A percentile compares a stretch with the other conserved stretches of the same genome.
Evolutionary conservation across 768 basidiomycete genomes (phyloP).

Genomic region (Mycena indigotica): DNA sequence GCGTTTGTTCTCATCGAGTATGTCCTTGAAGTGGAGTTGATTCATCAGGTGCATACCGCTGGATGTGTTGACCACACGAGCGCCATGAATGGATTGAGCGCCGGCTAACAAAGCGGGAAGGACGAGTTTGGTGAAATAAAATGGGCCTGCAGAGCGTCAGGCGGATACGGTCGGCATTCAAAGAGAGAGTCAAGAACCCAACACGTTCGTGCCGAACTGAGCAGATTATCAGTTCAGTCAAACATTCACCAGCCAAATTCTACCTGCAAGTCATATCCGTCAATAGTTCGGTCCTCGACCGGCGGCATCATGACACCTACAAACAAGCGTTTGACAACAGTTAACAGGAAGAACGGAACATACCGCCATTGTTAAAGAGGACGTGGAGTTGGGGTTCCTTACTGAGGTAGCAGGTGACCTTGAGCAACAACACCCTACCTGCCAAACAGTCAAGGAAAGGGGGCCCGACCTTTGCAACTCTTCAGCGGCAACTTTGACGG

Average conservation of each 20-base stretch:
- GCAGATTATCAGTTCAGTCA: constrained; percentile 28
- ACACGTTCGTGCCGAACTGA: constrained; percentile 27
- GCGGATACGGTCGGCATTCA: neutral
- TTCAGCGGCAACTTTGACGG: constrained; percentile 36
- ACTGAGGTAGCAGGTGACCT: constrained; percentile 12
- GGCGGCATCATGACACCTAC: constrained; percentile 36
- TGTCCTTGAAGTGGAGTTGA: constrained; percentile 28
- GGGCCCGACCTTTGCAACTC: constrained; percentile 33
- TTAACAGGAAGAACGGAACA: neutral
- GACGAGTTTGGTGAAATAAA: constrained; percentile 31
- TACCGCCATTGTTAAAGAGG: constrained; percentile 35
- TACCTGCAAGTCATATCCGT: constrained; percentile 22
- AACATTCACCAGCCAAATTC: neutral
- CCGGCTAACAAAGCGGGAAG: constrained; percentile 30
- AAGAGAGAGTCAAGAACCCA: constrained; percentile 6
- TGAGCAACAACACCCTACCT: neutral
- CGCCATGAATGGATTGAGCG: constrained; percentile 21
- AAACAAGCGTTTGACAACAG: constrained; percentile 1
- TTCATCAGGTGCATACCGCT: constrained; percentile 18
- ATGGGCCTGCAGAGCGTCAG: constrained; percentile 24
- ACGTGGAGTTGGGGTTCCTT: constrained; percentile 30
- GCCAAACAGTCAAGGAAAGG: neutral
- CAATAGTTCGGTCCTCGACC: constrained; percentile 27
- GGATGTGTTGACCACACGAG: constrained; percentile 36
- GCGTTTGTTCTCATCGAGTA: constrained; percentile 28